These are phyloP conservation scores for Neopestalotiopsis clavispora DNA, from an alignment of 2,329 filamentous ascomycete genomes.

Conservation along the genomic window DNA sequence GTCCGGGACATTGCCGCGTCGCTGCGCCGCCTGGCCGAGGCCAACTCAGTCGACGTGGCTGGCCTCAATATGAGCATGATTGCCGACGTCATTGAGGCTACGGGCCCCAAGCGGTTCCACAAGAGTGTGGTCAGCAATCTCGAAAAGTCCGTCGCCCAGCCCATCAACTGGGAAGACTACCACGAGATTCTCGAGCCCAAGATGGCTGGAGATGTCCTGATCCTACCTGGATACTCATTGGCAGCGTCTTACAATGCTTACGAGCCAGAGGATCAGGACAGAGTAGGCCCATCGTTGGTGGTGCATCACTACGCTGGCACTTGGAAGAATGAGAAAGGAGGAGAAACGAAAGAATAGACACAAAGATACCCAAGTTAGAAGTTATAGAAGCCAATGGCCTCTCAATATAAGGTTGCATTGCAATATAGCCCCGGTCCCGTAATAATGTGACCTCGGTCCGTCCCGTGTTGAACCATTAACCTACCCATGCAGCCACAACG, in stretches of 20 bases:
- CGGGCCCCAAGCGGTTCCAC: conserved; percentile 23
- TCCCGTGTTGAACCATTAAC: not conserved
- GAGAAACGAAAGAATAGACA: conserved; percentile 19
- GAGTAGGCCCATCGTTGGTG: conserved; percentile 21
- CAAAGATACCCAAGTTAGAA: not conserved
- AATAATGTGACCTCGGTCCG: not conserved
- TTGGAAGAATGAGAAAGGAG: conserved; percentile 28
- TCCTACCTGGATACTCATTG: conserved; percentile 28
- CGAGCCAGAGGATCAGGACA: conserved; percentile 14
- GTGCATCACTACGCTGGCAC: conserved; percentile 27
- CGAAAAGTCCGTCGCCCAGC: conserved; percentile 7
- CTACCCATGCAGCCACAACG: not conserved
- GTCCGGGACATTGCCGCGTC: conserved; percentile 25
- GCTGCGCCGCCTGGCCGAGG: conserved; percentile 11
- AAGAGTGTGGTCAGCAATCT: conserved; percentile 21
- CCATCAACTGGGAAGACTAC: conserved; percentile 10
- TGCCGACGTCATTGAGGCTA: conserved; percentile 24
- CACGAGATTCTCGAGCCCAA: conserved; percentile 24
- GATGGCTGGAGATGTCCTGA: conserved; percentile 25
- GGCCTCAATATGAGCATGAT: conserved; percentile 21
- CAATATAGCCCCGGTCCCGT: not conserved
- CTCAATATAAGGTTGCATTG: not conserved
- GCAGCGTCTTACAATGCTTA: conserved; percentile 26
- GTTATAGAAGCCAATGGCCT: not conserved
- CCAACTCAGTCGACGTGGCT: conserved; percentile 18